A percentile compares a stretch with the other conserved stretches of the same genome.
phyloP scores from a whole-genome alignment of 2,329 filamentous ascomycete genomes.

The Ceratocystis destructans region DNA sequence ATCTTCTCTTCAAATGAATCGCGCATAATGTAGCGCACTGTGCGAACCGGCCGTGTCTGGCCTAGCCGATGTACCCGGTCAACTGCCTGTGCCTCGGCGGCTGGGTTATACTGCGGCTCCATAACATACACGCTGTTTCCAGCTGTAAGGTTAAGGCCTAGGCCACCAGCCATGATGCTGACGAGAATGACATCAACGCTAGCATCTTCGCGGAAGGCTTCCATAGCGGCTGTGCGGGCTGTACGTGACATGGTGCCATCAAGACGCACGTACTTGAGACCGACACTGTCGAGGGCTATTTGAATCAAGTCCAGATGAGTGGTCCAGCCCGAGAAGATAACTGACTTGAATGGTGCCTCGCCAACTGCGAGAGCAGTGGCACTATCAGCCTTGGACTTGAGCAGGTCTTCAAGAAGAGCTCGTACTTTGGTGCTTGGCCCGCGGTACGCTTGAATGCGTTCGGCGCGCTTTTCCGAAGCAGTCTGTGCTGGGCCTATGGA shows the following conservation, averaged over 20 bases:
- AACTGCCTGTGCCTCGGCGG: constrained; percentile 83
- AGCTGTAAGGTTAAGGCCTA: constrained; percentile 79
- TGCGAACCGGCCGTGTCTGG: constrained; percentile 78
- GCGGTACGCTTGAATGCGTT: constrained; percentile 46
- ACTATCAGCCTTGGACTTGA: constrained; percentile 49
- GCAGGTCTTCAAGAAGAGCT: constrained; percentile 62
- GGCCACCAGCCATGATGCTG: constrained; percentile 80
- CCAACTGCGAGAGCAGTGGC: constrained; percentile 36
- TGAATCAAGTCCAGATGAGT: constrained; percentile 86
- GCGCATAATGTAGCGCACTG: constrained; percentile 78
- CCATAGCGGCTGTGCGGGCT: constrained; percentile 61
- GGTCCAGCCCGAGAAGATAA: constrained; percentile 95
- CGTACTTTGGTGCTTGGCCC: constrained; percentile 88
- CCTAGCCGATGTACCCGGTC: constrained; percentile 86
- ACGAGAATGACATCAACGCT: constrained; percentile 70
- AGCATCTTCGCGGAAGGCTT: constrained; percentile 60
- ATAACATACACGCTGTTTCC: constrained; percentile 87
- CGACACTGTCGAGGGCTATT: constrained; percentile 54
- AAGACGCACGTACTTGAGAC: constrained; percentile 62
- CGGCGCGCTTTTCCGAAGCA: constrained; percentile 21
- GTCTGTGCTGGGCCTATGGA: neutral
- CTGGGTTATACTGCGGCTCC: constrained; percentile 97
- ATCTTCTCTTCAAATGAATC: constrained; percentile 92
- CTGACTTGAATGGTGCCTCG: constrained; percentile 73
- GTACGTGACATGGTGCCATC: constrained; percentile 77